Conservation (phyloP, 768 basidiomycete species). For the Mycena pura region DNA sequence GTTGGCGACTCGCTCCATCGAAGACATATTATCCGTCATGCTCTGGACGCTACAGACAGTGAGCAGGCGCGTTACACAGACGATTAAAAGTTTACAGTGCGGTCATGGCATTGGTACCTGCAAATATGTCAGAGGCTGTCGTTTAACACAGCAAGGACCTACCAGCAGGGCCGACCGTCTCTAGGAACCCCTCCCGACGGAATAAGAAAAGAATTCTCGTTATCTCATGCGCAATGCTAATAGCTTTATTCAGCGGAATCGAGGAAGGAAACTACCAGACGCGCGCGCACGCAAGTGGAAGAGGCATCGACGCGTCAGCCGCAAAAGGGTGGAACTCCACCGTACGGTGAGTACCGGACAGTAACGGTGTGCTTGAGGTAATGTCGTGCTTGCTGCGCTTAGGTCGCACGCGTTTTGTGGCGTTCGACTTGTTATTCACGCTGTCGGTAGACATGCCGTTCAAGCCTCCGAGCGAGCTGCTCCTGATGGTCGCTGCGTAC, state of each 20-base stretch:
- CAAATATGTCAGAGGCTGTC: neutral
- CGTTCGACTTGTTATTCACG: constrained; percentile 46
- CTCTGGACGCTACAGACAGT: constrained; percentile 62
- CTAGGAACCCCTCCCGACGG: constrained; percentile 81
- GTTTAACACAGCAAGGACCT: constrained; percentile 23
- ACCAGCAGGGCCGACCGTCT: constrained; percentile 91
- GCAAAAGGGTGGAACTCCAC: constrained; percentile 67
- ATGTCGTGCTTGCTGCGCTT: constrained; percentile 73
- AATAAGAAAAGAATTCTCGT: constrained; percentile 72
- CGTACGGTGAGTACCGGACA: constrained; percentile 59
- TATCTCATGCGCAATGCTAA: constrained; percentile 84
- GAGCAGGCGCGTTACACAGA: neutral
- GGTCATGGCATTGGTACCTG: constrained; percentile 81
- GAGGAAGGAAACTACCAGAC: neutral
- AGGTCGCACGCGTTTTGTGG: constrained; percentile 71
- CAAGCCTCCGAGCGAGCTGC: constrained; percentile 30
- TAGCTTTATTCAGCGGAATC: neutral
- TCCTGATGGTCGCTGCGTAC: constrained; percentile 52
- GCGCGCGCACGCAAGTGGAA: constrained; percentile 75
- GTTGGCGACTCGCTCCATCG: constrained; percentile 91
- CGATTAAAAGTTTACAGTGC: constrained; percentile 52
- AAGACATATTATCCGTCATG: constrained; percentile 85
- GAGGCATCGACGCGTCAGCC: constrained; percentile 69
- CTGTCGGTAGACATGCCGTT: constrained; percentile 48
- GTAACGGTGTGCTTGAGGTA: constrained; percentile 64